Conservation (phyloP, 2,329 filamentous ascomycete genomes). For the Zarea fungicola region DNA sequence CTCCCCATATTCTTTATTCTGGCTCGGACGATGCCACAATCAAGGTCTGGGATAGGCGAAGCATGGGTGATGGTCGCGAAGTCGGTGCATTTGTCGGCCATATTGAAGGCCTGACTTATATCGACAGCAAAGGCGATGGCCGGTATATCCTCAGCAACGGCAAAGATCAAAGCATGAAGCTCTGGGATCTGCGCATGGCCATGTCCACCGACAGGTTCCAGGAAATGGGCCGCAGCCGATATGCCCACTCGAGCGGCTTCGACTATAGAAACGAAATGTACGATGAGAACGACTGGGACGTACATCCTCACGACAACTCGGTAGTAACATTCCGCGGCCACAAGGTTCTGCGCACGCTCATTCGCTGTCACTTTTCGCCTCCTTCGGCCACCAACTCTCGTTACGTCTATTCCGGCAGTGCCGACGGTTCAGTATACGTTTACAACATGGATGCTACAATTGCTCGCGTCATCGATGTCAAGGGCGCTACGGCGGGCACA, state of each 20-base stretch:
- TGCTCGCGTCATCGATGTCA: constrained; percentile 73
- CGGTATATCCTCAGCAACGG: constrained; percentile 87
- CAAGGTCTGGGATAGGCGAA: constrained; percentile 93
- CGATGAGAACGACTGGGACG: constrained; percentile 54
- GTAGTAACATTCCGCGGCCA: constrained; percentile 93
- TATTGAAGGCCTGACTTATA: constrained; percentile 61
- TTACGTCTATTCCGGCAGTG: constrained; percentile 89
- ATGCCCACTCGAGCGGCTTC: constrained; percentile 54
- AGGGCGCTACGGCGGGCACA: constrained; percentile 59
- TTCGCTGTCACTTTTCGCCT: constrained; percentile 92
- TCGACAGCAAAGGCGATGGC: constrained; percentile 65
- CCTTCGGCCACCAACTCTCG: constrained; percentile 78
- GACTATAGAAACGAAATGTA: constrained; percentile 71
- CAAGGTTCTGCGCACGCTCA: constrained; percentile 80
- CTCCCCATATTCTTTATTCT: constrained; percentile 91
- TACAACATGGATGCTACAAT: constrained; percentile 91
- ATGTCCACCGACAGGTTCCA: constrained; percentile 65
- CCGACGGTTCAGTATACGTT: constrained; percentile 83
- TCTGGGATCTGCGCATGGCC: constrained; percentile 93
- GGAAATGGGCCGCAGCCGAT: constrained; percentile 48
- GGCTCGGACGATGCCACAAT: constrained; percentile 91
- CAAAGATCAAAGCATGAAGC: constrained; percentile 95
- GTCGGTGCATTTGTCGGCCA: constrained; percentile 63
- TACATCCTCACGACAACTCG: constrained; percentile 76
- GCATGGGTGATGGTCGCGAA: constrained; percentile 76